Evolutionary conservation across 495 filamentous ascomycete genomes (phyloP).

Genomic region (Saxophila tyrrhenica): DNA sequence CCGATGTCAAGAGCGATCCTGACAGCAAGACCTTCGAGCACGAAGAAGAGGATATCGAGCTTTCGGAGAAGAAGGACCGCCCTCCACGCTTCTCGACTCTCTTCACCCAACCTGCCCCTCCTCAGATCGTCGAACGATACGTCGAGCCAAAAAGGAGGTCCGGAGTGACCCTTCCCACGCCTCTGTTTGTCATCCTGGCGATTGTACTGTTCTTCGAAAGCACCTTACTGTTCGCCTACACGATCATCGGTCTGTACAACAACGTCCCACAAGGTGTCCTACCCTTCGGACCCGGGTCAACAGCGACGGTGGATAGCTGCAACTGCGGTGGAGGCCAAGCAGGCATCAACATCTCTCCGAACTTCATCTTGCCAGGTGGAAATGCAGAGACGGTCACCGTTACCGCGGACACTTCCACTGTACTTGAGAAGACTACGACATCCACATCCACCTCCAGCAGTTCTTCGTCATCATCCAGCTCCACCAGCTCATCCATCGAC

Average conservation of each 20-base stretch:
- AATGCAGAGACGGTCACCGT: conserved; percentile 4
- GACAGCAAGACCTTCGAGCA: not conserved
- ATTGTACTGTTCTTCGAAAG: conserved; percentile 15
- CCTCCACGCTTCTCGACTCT: conserved; percentile 19
- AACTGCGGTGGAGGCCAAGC: conserved; percentile 2
- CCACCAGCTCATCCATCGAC: not conserved
- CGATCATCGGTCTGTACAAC: conserved; percentile 19
- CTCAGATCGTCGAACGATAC: not conserved
- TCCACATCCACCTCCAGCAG: conserved; percentile 4
- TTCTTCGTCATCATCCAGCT: not conserved
- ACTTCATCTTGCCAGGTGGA: conserved; percentile 13
- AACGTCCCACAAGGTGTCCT: conserved; percentile 11
- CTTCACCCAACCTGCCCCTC: conserved; percentile 4
- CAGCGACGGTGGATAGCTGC: not conserved
- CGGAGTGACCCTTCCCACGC: conserved; percentile 14
- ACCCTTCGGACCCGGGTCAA: not conserved
- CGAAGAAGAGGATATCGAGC: conserved; percentile 4
- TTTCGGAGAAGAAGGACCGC: conserved; percentile 12
- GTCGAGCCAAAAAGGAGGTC: not conserved
- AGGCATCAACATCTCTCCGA: conserved; percentile 15
- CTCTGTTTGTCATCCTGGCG: conserved; percentile 13
- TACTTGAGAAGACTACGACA: not conserved
- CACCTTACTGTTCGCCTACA: conserved; percentile 17
- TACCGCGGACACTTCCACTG: not conserved
- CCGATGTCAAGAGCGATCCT: not conserved